These are phyloP conservation scores for Ophiostoma sp. DNA, from an alignment of 2,329 filamentous ascomycete species.

Conservation along the genomic window DNA sequence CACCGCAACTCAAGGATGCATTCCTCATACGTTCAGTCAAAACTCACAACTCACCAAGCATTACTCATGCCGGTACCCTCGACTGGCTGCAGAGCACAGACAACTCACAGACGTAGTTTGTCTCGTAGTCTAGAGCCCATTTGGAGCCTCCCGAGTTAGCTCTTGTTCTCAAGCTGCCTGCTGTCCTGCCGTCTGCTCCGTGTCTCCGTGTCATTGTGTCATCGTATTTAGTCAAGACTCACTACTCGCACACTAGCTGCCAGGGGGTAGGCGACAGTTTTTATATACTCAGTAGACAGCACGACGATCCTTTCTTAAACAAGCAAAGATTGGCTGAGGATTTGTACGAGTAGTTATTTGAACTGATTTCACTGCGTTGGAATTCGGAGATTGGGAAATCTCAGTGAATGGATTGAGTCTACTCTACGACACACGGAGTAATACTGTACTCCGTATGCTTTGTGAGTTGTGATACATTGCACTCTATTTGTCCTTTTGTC, in stretches of 20 bases:
- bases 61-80: background rate
- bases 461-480: no score
- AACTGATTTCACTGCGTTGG: background rate
- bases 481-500: no score
- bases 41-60: background rate
- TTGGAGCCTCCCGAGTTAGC: no score
- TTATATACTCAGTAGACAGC: background rate
- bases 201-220: background rate
- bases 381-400: background rate
- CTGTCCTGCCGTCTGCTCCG: background rate
- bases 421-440: no score
- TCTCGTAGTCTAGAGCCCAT: background rate
- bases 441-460: no score
- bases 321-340: background rate
- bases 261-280: background rate
- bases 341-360: background rate
- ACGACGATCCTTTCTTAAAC: background rate
- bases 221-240: background rate
- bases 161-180: background rate
- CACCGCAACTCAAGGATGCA: background rate
- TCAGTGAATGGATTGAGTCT: no score
- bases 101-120: background rate
- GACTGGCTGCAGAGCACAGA: background rate
- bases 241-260: no score
- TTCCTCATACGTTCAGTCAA: background rate